Conservation (phyloP, 2,329 filamentous ascomycete species). For the Xylariaceae sp. region DNA sequence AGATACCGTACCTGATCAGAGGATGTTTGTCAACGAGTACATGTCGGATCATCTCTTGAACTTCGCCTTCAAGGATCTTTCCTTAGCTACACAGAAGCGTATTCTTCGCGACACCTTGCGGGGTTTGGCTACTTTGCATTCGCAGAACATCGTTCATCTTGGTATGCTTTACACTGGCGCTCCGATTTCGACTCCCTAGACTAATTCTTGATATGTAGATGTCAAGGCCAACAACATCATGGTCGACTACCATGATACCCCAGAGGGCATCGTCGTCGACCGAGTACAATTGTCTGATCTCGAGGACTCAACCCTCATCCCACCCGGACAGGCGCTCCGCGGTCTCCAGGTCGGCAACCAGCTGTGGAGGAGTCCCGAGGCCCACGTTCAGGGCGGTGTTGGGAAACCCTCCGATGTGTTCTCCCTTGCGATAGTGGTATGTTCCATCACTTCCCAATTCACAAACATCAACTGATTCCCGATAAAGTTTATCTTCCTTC, state of each 20-base stretch:
- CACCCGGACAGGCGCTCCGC: slow-evolving; percentile 32
- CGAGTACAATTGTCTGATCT: slow-evolving; percentile 39
- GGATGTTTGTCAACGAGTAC: slow-evolving; percentile 44
- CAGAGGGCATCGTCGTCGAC: slow-evolving; percentile 30
- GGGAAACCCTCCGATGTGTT: slow-evolving; percentile 41
- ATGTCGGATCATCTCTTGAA: slow-evolving; percentile 39
- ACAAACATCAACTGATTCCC: slow-evolving; percentile 13
- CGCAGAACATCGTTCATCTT: slow-evolving; percentile 36
- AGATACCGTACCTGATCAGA: slow-evolving; percentile 41
- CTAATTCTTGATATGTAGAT: slow-evolving; percentile 26
- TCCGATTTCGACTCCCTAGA: background rate
- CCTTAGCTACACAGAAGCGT: slow-evolving; percentile 35
- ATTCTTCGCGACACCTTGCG: slow-evolving; percentile 41
- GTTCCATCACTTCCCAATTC: slow-evolving; percentile 14
- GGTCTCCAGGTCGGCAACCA: slow-evolving; percentile 39
- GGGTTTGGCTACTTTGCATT: slow-evolving; percentile 36
- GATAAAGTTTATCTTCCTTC: slow-evolving; percentile 41
- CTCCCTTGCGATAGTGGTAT: slow-evolving; percentile 41
- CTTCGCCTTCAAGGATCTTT: slow-evolving; percentile 38
- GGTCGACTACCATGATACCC: slow-evolving; percentile 35
- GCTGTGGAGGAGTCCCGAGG: slow-evolving; percentile 44
- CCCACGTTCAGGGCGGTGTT: slow-evolving; percentile 36
- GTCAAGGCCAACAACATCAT: slow-evolving; percentile 44
- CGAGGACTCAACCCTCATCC: slow-evolving; percentile 38
- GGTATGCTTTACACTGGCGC: slow-evolving; percentile 23